A percentile compares a stretch with the other conserved stretches of the same genome.
phyloP scores from a whole-genome alignment of 164 flowering plant species.

The Vitis labrusca region DNA sequence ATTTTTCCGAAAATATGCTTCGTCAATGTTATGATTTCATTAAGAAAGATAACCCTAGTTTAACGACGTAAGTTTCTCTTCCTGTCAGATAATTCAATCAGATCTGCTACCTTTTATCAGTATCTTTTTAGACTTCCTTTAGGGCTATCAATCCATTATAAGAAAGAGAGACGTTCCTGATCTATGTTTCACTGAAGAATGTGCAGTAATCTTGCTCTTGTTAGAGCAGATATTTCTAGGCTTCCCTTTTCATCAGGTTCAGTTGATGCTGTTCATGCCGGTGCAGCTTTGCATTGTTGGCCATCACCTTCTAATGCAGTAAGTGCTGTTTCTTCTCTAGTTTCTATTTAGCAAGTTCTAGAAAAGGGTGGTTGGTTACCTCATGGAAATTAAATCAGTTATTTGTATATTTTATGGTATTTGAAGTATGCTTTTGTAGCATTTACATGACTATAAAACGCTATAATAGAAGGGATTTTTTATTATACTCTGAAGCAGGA shows the following conservation, averaged over 20 bases:
- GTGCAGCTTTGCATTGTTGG: slow-evolving; percentile 99
- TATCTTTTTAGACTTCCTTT: no score
- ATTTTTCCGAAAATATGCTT: slow-evolving; percentile 96
- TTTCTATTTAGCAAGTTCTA: no score
- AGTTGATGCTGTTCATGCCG: slow-evolving; percentile 97
- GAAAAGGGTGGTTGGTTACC: no score
- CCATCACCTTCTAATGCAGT: slow-evolving; percentile 97
- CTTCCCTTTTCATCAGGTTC: slow-evolving; percentile 90
- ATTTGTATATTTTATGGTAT: no score
- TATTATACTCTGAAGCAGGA: no score
- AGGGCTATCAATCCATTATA: no score
- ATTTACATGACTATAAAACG: no score
- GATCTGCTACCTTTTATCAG: no score
- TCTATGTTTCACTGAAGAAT: slow-evolving; percentile 13
- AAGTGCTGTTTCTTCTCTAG: slow-evolving; percentile 22
- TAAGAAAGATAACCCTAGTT: slow-evolving; percentile 47
- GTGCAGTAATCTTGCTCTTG: slow-evolving; percentile 89
- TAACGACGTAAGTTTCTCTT: slow-evolving; percentile 42
- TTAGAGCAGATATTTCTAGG: slow-evolving; percentile 92
- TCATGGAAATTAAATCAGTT: no score
- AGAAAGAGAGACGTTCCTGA: slow-evolving; percentile 1
- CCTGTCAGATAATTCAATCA: not conserved
- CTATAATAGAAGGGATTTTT: no score
- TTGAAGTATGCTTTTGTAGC: no score
- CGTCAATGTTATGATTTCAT: slow-evolving; percentile 86